Evolutionary conservation across 2,329 filamentous ascomycete genomes (phyloP), one percentile per base, ranked within the genome.

Genomic region (Plectosphaerella cucumerina): DNA sequence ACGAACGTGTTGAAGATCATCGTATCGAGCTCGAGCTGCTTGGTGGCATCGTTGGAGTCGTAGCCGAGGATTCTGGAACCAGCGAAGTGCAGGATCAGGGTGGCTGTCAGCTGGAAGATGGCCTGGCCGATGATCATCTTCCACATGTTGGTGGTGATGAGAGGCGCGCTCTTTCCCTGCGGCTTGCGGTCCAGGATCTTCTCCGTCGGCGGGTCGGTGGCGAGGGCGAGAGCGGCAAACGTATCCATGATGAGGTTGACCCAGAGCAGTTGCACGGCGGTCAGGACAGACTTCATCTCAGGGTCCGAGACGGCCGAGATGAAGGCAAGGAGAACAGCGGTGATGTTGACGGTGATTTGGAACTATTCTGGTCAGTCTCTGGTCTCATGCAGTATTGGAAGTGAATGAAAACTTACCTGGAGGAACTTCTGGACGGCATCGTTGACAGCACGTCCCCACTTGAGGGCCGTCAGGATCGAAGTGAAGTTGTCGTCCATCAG

Each of bases 161-260:
- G 74, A 0, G 87, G 80, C 1, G 87, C 85, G 46, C 81, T 85
- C 62, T 91, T 91, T 6, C 69, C 66, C 55, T 78, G 73, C 0
- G 76, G 75, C 20, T 67, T 65, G 39, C 83, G 75, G 53, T 84
- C 67, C 15, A 86, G 73, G 43, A 85, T 77, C 50, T 73, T 74
- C 5, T 75, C 71, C 2, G 76, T 78, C 0, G 83, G 83, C 4
- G 80, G 78, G 57, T 86, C 83, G 1, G 83, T 86, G 6, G 83
- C 83, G 11, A 86, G 72, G 9, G 82, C 83, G 26, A 86, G 76
- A 14, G 83, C 83, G 2, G 83, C 83, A 53, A 86, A 84, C 6
- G 83, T 85, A 58, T 86, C 82, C 82, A 87, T 86, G 61, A 86
- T 86, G 45, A 87, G 68, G 60, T 87, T 87, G 47, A 86, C 81